Evolutionary conservation across 108 stramenopile species (phyloP).

Genomic region (Nitzschia putrida): DNA sequence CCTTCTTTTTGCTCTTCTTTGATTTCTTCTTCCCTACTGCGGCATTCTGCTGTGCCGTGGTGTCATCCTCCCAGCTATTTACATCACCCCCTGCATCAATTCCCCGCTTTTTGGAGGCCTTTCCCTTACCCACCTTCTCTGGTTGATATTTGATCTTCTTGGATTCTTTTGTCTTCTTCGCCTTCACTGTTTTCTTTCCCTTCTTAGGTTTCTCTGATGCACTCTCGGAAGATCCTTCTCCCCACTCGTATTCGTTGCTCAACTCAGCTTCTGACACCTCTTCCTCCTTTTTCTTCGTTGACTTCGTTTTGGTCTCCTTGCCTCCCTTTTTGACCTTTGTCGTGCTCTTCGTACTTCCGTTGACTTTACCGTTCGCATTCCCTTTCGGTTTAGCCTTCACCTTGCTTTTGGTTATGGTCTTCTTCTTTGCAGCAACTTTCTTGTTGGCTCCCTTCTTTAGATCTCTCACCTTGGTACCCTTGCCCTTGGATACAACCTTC

Average conservation of each 20-base stretch:
- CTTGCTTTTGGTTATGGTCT: not conserved
- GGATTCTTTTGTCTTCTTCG: not conserved
- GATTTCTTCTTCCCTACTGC: not conserved
- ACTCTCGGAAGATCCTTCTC: not conserved
- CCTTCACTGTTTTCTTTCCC: not conserved
- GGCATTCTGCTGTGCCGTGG: not conserved
- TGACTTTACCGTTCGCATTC: not conserved
- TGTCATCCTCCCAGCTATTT: not conserved
- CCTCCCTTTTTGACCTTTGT: not conserved
- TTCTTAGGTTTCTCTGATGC: conserved; percentile 1
- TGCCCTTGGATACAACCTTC: not conserved
- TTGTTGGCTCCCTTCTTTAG: not conserved
- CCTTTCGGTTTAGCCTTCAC: not conserved
- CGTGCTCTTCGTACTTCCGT: not conserved
- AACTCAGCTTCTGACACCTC: not conserved
- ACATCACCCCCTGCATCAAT: not conserved
- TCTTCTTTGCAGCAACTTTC: not conserved
- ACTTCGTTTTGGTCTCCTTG: not conserved
- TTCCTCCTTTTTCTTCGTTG: not conserved
- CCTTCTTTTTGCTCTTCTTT: not conserved
- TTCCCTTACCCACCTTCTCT: not conserved
- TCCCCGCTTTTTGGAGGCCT: not conserved
- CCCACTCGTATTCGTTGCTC: not conserved
- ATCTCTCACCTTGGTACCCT: not conserved
- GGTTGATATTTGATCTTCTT: not conserved